Evolutionary conservation across 2,329 filamentous ascomycete genomes (phyloP).

Genomic region (Aureobasidium sp.): DNA sequence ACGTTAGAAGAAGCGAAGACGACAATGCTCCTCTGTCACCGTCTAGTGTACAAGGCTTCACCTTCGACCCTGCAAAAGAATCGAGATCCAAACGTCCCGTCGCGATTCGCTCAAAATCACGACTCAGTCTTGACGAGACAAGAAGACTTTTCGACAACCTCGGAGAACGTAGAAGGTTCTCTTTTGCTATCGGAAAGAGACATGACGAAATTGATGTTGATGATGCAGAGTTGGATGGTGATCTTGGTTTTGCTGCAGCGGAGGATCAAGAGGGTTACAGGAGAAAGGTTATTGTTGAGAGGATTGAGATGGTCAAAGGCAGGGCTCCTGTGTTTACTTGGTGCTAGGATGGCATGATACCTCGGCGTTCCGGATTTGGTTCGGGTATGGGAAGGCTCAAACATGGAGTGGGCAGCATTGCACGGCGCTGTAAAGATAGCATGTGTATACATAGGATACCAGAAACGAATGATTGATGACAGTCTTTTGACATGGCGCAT

Average conservation of each 20-base stretch:
- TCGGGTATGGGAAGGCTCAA: neutral
- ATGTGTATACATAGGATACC: neutral
- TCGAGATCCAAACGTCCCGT: slow-evolving; percentile 15
- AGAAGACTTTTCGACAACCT: slow-evolving; percentile 22
- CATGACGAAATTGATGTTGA: slow-evolving; percentile 35
- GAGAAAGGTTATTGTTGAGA: slow-evolving; percentile 92
- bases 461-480: neutral
- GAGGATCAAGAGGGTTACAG: slow-evolving; percentile 87
- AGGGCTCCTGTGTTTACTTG: slow-evolving; percentile 95
- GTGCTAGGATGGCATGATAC: slow-evolving; percentile 50
- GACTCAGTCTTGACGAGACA: slow-evolving; percentile 34
- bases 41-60: slow-evolving; percentile 25
- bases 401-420: neutral
- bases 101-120: slow-evolving; percentile 20
- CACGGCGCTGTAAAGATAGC: slow-evolving; percentile 2
- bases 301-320: slow-evolving; percentile 89
- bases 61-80: slow-evolving; percentile 16
- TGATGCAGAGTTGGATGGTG: slow-evolving; percentile 63
- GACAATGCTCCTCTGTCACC: slow-evolving; percentile 23
- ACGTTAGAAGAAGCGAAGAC: slow-evolving; percentile 21
- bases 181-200: slow-evolving; percentile 18
- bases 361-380: neutral
- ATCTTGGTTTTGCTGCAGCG: slow-evolving; percentile 88
- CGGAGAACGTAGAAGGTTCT: slow-evolving; percentile 19
- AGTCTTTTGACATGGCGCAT: neutral